These are phyloP conservation scores for Eragrostis curvula DNA, from an alignment of 176 grass and related monocot genomes.

Conservation along the genomic window DNA sequence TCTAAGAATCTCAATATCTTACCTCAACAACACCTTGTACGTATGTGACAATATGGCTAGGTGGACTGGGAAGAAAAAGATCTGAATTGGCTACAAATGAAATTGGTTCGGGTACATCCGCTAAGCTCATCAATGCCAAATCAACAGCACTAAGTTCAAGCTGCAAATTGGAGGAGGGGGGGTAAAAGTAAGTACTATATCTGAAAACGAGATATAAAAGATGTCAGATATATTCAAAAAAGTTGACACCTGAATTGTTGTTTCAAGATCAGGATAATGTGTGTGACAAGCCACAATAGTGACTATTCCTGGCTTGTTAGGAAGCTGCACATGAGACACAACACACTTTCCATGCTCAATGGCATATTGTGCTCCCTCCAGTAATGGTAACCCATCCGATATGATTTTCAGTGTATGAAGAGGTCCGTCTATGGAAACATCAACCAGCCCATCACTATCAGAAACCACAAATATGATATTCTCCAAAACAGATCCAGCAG, in stretches of 20 bases:
- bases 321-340: constrained; percentile 31
- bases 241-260: constrained; percentile 17
- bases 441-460: constrained; percentile 29
- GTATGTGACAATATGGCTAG: constrained; percentile 10
- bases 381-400: constrained; percentile 10
- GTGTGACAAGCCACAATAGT: constrained; percentile 39
- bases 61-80: constrained; percentile 22
- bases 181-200: constrained; percentile 5
- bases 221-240: not conserved
- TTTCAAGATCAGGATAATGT: constrained; percentile 19
- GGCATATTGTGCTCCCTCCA: constrained; percentile 42
- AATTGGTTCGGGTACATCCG: constrained; percentile 10
- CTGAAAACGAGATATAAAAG: not conserved
- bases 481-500: constrained; percentile 19
- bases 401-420: constrained; percentile 42
- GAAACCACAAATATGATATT: constrained; percentile 43
- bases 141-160: constrained; percentile 22
- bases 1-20: not conserved
- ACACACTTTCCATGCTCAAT: constrained; percentile 48
- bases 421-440: constrained; percentile 40
- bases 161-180: constrained; percentile 3
- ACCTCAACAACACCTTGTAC: constrained; percentile 22
- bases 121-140: constrained; percentile 11
- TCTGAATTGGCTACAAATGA: constrained; percentile 6
- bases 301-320: constrained; percentile 31